Percentiles rank a stretch among this genome's conserved stretches.
phyloP scores from a whole-genome alignment of 2,329 filamentous ascomycete genomes.

The Alternaria triticimaculans region DNA sequence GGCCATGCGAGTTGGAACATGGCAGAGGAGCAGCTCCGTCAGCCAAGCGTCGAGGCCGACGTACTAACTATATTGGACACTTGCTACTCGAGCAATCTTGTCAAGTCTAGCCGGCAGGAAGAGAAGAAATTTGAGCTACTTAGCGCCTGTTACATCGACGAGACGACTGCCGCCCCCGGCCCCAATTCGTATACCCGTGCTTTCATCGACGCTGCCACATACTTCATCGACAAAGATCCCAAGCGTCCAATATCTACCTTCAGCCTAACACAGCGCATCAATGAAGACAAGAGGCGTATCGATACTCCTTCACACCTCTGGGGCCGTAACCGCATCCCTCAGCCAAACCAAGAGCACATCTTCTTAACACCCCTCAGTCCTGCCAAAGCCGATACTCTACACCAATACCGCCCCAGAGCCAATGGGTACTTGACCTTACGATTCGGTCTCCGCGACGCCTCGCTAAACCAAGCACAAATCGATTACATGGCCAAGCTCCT shows the following conservation, averaged over 20 bases:
- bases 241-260: constrained; percentile 41
- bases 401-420: constrained; percentile 16
- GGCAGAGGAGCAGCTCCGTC: constrained; percentile 36
- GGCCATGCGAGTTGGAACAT: constrained; percentile 46
- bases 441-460: constrained; percentile 36
- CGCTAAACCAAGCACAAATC: constrained; percentile 38
- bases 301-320: constrained; percentile 39
- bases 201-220: constrained; percentile 39
- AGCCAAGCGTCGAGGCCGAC: constrained; percentile 42
- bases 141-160: constrained; percentile 37
- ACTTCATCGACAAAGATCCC: constrained; percentile 26
- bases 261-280: constrained; percentile 36
- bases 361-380: constrained; percentile 38
- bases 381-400: constrained; percentile 3
- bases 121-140: constrained; percentile 43
- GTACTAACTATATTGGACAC: constrained; percentile 49
- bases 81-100: constrained; percentile 47
- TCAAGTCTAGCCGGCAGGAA: constrained; percentile 34
- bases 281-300: constrained; percentile 29
- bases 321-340: constrained; percentile 22
- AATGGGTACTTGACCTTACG: constrained; percentile 41
- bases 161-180: constrained; percentile 39
- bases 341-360: constrained; percentile 38
- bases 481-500: constrained; percentile 36
- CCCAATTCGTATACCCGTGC: constrained; percentile 43